Percentiles rank a stretch among this genome's conserved stretches.
Conservation (phyloP, 2,329 filamentous ascomycete genomes). For the Colletotrichum scovillei region DNA sequence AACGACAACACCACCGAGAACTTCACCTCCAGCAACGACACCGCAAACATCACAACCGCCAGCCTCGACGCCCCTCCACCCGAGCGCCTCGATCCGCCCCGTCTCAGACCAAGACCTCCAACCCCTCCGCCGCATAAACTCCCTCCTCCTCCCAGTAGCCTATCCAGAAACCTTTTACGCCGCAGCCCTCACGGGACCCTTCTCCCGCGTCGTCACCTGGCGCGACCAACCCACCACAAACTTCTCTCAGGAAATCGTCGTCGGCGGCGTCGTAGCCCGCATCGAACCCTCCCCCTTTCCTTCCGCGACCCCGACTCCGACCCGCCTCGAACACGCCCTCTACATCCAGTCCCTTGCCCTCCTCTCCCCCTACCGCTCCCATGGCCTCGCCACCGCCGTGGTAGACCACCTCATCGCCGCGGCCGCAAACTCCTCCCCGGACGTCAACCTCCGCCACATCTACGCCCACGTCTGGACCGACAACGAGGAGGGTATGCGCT, state of each 20-base stretch:
- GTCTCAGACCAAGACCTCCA: slow-evolving; percentile 64
- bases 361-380: slow-evolving; percentile 70
- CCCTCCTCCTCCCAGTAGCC: slow-evolving; percentile 71
- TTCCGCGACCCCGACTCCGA: slow-evolving; percentile 40
- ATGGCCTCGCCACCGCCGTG: slow-evolving; percentile 69
- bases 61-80: slow-evolving; percentile 50
- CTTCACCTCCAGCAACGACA: slow-evolving; percentile 22
- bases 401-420: slow-evolving; percentile 63
- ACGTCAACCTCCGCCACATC: slow-evolving; percentile 54
- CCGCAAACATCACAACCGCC: slow-evolving; percentile 39
- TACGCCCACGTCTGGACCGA: slow-evolving; percentile 78
- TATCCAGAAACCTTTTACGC: slow-evolving; percentile 76
- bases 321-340: slow-evolving; percentile 56
- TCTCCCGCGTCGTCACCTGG: slow-evolving; percentile 60
- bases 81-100: slow-evolving; percentile 63
- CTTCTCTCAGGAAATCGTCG: slow-evolving; percentile 45
- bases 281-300: slow-evolving; percentile 59
- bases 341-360: slow-evolving; percentile 75
- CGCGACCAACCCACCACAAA: slow-evolving; percentile 40
- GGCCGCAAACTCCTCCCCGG: slow-evolving; percentile 47
- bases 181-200: slow-evolving; percentile 60
- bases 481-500: slow-evolving; percentile 71
- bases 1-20: slow-evolving; percentile 35
- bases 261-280: slow-evolving; percentile 73
- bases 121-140: slow-evolving; percentile 72